A percentile compares a stretch with the other conserved stretches of the same genome.
These are phyloP conservation scores for Capronia americana DNA, from an alignment of 2,329 filamentous ascomycete genomes.

Conservation along the genomic window DNA sequence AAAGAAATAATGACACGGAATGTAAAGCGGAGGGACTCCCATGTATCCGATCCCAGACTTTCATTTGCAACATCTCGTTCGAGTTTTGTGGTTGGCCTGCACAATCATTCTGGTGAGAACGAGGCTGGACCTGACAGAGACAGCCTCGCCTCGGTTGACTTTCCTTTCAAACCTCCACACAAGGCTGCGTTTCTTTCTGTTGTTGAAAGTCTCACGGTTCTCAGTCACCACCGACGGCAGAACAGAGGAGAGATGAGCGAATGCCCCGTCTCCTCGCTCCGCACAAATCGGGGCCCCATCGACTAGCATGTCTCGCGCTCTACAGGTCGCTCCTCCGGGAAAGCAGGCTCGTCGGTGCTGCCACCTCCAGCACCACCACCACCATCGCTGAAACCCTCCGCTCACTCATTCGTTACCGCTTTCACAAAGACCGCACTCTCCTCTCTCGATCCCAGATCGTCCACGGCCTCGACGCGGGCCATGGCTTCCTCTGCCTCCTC, in stretches of 20 bases:
- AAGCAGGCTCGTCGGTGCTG: slow-evolving; percentile 45
- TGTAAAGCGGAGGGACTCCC: too few relatives aligned
- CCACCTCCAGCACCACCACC: slow-evolving; percentile 26
- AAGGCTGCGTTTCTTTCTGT: background rate
- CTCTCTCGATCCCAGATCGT: slow-evolving; percentile 49
- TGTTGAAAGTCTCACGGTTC: too few relatives aligned
- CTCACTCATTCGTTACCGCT: slow-evolving; percentile 46
- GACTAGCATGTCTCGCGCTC: slow-evolving; percentile 54
- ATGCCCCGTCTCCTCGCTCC: slow-evolving; percentile 50
- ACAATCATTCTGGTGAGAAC: too few relatives aligned
- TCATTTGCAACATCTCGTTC: too few relatives aligned
- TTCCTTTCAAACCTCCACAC: background rate
- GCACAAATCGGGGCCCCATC: slow-evolving; percentile 48
- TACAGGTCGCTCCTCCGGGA: slow-evolving; percentile 55
- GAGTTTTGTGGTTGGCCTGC: too few relatives aligned
- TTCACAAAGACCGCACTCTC: slow-evolving; percentile 48
- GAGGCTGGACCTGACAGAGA: background rate
- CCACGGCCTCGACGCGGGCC: slow-evolving; percentile 51
- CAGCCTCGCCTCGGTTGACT: slow-evolving; percentile 1
- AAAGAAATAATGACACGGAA: too few relatives aligned
- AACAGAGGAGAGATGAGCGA: slow-evolving; percentile 34
- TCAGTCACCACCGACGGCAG: background rate
- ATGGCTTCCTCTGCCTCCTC: slow-evolving; percentile 43
- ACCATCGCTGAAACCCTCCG: slow-evolving; percentile 39
- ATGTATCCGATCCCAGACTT: too few relatives aligned